Evolutionary conservation across 805 yeast genomes (phyloP), one percentile per base, ranked within the genome.

Genomic region (Lachancea fermentati): DNA sequence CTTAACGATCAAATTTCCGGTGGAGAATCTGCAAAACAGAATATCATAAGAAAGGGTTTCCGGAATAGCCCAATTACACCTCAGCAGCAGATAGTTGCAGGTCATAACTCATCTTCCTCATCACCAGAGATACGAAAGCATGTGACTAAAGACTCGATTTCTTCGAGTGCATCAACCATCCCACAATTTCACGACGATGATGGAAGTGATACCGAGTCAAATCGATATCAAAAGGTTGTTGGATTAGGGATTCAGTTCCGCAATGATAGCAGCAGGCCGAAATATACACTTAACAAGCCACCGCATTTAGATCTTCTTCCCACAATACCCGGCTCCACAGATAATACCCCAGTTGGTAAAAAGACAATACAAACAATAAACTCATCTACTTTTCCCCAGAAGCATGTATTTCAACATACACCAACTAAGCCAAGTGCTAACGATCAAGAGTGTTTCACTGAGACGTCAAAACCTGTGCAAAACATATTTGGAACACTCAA

Each of bases 151-250:
- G 57, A 54, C 25, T 58, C 63, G 1, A 42, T 42, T 2, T 19
- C 52, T 11, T 60, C 65, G 1, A 58, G 63, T 4, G 62, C 52
- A 2, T 60, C 65, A 4, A 60, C 65, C 3, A 60, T 60, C 12
- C 57, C 57, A 4, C 53, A 51, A 41, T 38, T 34, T 13, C 39
- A 40, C 8, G 60, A 58, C 16, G 58, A 55, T 11, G 44, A 40
- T 17, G 56, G 50, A 25, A 26, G 33, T n/a, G 19, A 26, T 5
- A 42, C 5, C 8, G 30, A 4, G 3, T 9, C 30, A 17, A 14
- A 17, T 28, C 15, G 13, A 12, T 8, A 9, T 7, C 6, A 29
- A 11, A 16, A 29, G 7, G 31, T 32, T 12, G 19, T 30, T 5
- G 42, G 42, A 3, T 18, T 39, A n/a, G 42, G 42, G 3, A 39